phyloP scores from a whole-genome alignment of 495 filamentous ascomycete genomes.

The Niebla homalea region DNA sequence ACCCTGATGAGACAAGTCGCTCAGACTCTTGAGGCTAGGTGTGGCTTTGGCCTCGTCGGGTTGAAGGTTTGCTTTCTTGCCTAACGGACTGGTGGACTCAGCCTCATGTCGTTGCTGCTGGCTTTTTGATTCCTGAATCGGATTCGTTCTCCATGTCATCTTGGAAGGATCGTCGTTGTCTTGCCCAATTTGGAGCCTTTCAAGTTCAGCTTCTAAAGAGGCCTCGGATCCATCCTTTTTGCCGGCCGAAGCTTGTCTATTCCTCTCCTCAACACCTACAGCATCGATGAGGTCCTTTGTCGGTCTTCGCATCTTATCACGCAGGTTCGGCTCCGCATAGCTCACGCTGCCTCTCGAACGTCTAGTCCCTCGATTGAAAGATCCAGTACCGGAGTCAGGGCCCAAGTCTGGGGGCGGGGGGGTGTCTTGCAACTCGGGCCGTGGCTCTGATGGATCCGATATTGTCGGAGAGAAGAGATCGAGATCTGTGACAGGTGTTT shows the following conservation, averaged over 20 bases:
- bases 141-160: constrained; percentile 11
- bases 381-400: constrained; percentile 24
- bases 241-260: constrained; percentile 1
- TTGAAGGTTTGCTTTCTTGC: constrained; percentile 6
- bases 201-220: background rate
- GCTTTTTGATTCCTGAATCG: constrained; percentile 2
- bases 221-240: constrained; percentile 3
- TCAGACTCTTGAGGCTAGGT: constrained; percentile 9
- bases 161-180: constrained; percentile 10
- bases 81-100: constrained; percentile 16
- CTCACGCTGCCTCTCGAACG: constrained; percentile 56
- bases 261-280: constrained; percentile 38
- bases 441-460: constrained; percentile 25
- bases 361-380: constrained; percentile 44
- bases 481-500: constrained; percentile 16
- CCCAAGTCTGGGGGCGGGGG: constrained; percentile 44
- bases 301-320: constrained; percentile 77
- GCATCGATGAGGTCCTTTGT: constrained; percentile 63
- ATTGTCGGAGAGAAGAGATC: constrained; percentile 24
- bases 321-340: constrained; percentile 75
- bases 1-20: background rate
- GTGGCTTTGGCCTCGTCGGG: constrained; percentile 1
- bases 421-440: constrained; percentile 30
- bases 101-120: constrained; percentile 4
- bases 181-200: constrained; percentile 3